Base-by-base conservation (phyloP, 257 asterid genomes). In the Parsonsia alboflavescens region DNA sequence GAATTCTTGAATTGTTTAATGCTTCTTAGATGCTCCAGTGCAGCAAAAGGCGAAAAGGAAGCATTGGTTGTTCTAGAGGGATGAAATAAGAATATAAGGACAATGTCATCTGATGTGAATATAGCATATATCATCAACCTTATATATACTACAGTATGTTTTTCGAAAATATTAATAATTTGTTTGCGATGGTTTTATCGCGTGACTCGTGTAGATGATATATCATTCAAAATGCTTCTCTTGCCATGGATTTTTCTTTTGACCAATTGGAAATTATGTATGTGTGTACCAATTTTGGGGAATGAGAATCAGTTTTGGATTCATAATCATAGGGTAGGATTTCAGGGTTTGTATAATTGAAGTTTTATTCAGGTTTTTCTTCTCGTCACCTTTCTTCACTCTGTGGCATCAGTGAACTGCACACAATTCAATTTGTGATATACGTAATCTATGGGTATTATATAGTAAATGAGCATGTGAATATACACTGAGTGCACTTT, bases 41-140 rank as follows among this genome's bases (percentile, higher is more conserved):
- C 89, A 77, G 46, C 82, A 54, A 36, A 81, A 70, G 66, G 86
- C 82, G 5, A 85, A 76, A 80, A 85, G 71, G 80, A 88, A 85
- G 74, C 91, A 88, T 67, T 86, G 91, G 91, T 75, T 88, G 59
- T 85, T 85, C 76, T 88, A 73, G 78, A 54, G 50, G 57, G 17
- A 54, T n/a, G 21, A 17, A 61, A 28, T 28, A 0, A 26, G 6
- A 12, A 28, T 59, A 17, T 53, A 53, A 4, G 10, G 26, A 50
- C 6, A 1, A 1, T 50, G 4, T 50, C 21, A 19, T 50, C 16
- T 2, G 21, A 50, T 50, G 16, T 50, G 56, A 33, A 33, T 33
- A 33, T 33, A 33, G 16, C n/a, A 50, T 0, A 36, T 58, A 58
- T 24, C 39, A n/a, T 10, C 39, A n/a, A 22, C 16, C 7, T 58